These are phyloP conservation scores for Zelonia costaricensis DNA, from an alignment of 208 protist species.

Conservation along the genomic window DNA sequence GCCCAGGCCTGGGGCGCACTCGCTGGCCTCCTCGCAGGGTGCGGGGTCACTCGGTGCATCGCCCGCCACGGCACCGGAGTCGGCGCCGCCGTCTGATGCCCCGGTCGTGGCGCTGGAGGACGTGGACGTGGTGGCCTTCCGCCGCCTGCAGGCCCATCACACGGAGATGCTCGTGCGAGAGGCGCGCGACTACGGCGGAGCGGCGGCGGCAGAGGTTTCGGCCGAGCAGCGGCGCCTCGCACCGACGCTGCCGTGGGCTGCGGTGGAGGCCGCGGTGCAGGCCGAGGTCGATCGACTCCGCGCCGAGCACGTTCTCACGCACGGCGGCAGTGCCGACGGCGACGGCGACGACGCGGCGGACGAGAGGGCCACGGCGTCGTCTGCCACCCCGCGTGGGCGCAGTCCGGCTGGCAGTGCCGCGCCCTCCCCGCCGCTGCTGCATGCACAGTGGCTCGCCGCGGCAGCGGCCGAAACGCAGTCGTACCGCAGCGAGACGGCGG, in stretches of 20 bases:
- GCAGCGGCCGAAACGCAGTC: conserved; percentile 6
- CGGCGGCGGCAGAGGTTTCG: not conserved
- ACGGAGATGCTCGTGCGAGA: not conserved
- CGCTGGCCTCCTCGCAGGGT: not conserved
- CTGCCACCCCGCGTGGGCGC: not conserved
- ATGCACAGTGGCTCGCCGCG: conserved; percentile 9
- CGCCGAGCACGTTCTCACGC: conserved; percentile 8
- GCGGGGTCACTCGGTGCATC: not conserved
- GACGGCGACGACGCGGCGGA: too few species aligned
- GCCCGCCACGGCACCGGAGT: not conserved
- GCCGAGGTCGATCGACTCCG: conserved; percentile 19
- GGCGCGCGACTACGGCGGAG: not conserved
- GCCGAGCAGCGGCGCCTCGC: conserved; percentile 16
- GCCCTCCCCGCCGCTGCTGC: conserved; percentile 7
- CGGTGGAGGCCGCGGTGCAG: conserved; percentile 1
- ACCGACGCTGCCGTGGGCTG: conserved; percentile 7
- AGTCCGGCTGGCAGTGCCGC: not conserved
- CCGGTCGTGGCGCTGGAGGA: conserved; percentile 18
- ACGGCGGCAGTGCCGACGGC: too few species aligned
- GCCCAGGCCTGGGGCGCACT: not conserved
- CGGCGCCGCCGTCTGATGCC: not conserved
- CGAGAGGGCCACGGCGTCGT: too few species aligned
- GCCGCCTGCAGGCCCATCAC: conserved; percentile 18
- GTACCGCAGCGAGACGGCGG: conserved; percentile 7
- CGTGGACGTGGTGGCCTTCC: conserved; percentile 16